Base-by-base conservation (phyloP, 1,284 basidiomycete species). In the Somion occarium region DNA sequence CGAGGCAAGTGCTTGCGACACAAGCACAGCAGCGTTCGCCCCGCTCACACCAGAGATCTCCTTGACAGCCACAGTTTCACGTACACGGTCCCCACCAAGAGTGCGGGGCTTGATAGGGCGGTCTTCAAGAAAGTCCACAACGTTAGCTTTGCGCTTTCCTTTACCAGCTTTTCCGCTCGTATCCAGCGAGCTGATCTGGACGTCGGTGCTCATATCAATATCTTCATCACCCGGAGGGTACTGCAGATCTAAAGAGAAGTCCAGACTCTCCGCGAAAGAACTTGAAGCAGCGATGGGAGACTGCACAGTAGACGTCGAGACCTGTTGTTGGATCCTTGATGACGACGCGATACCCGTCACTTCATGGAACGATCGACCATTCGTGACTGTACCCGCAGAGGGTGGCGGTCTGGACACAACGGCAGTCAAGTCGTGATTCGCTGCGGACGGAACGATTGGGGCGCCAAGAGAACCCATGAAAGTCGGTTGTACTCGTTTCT, bases 31-130 rank as follows among this genome's bases (percentile, higher is more conserved):
- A 25, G 55, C 50, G 37, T 46, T 38, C 1, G 24, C 48, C 13
- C 25, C 38, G n/a, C 23, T 44, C 56, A 60, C 49, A 46, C 54
- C 25, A 34, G 64, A 59, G 23, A 91, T 74, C 61, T 85, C 79
- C 56, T 76, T 78, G 27, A 79, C 71, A 3, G 73, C 64, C 13
- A 73, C 71, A 34, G 63, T 59, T 48, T 82, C 82, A 52, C 82
- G 70, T 2, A 72, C 67, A 37, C 80, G 69, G 58, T 88, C 86
- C 0, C 88, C 88, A 22, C 91, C 91, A 7, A 93, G 70, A 13
- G 89, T 91, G 38, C 80, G 67, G 23, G 79, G 64, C 59, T 82
- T 79, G 42, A 73, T 69, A 38, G 58, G 62, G 44, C 77, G 57
- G 54, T 71, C 66, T 38, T 83, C 80, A 24, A 62, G 60, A n/a